Conservation (phyloP, 1,284 basidiomycete species). For the Apiotrichum laibachii region DNA sequence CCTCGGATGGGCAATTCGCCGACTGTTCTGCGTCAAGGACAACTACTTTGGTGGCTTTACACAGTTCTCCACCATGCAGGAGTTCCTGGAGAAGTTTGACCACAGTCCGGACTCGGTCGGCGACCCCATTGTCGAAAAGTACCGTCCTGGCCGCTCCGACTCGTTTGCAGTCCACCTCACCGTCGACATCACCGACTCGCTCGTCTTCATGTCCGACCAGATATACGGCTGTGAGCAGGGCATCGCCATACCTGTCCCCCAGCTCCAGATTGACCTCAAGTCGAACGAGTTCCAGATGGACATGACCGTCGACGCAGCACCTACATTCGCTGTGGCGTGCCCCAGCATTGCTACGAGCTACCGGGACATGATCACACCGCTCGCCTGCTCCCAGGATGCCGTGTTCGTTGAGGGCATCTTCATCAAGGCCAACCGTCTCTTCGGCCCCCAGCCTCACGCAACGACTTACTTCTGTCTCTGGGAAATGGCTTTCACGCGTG, state of each 20-base stretch:
- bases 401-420: constrained; percentile 70
- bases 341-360: constrained; percentile 56
- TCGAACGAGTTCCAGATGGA: constrained; percentile 86
- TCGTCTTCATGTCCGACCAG: constrained; percentile 68
- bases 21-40: constrained; percentile 79
- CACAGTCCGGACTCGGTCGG: constrained; percentile 61
- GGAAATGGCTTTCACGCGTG: constrained; percentile 68
- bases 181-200: constrained; percentile 58
- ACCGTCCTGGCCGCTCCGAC: constrained; percentile 74
- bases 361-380: constrained; percentile 20
- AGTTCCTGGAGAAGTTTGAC: constrained; percentile 70
- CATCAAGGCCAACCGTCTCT: constrained; percentile 76
- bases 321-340: constrained; percentile 59
- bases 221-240: constrained; percentile 66
- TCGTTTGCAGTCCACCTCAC: constrained; percentile 70
- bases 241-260: constrained; percentile 61
- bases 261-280: constrained; percentile 70
- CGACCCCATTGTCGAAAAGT: constrained; percentile 75
- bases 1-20: constrained; percentile 80
- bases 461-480: constrained; percentile 85
- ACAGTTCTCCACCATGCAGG: constrained; percentile 78
- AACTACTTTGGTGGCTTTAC: constrained; percentile 92
- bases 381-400: constrained; percentile 29
- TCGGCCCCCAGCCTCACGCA: constrained; percentile 79
- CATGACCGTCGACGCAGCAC: constrained; percentile 69